Percentiles rank a stretch among this genome's conserved stretches.
Conservation (phyloP, 352 stramenopile genomes). For the Thalassiosira delicatula region DNA sequence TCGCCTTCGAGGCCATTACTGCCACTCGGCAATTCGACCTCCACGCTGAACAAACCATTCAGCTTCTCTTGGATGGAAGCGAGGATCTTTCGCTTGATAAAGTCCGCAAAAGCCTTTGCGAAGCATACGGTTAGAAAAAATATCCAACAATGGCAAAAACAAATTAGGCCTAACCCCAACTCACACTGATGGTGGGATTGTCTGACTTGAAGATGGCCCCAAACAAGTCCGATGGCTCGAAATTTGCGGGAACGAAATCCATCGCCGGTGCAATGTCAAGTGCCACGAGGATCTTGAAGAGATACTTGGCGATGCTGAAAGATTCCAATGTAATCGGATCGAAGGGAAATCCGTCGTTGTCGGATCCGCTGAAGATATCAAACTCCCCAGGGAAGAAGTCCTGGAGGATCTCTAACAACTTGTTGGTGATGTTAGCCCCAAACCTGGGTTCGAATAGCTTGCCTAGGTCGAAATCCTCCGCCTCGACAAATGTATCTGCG, state of each 20-base stretch:
- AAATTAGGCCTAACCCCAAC: too few relatives aligned
- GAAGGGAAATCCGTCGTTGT: conserved; percentile 7
- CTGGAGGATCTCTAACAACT: conserved; percentile 20
- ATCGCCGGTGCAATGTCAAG: conserved; percentile 26
- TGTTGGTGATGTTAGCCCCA: background rate
- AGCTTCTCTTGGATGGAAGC: conserved; percentile 20
- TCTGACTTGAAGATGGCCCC: too few relatives aligned
- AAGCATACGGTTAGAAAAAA: too few relatives aligned
- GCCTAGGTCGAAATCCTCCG: too few relatives aligned
- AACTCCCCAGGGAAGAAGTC: conserved; percentile 1
- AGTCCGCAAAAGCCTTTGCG: background rate
- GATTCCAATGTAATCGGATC: conserved; percentile 25
- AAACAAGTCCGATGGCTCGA: too few relatives aligned
- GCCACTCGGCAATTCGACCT: conserved; percentile 24
- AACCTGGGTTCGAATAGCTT: conserved; percentile 37
- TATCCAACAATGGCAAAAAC: too few relatives aligned
- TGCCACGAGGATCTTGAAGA: conserved; percentile 33
- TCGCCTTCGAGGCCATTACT: conserved; percentile 2
- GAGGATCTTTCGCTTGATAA: conserved; percentile 34
- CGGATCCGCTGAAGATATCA: conserved; percentile 20
- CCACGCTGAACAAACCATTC: conserved; percentile 40
- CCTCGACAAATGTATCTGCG: too few relatives aligned
- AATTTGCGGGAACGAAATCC: too few relatives aligned
- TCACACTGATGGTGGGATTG: too few relatives aligned
- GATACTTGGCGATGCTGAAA: conserved; percentile 40